Percentiles rank a stretch among this genome's conserved stretches.
These are phyloP conservation scores for Canna indica DNA, from an alignment of 176 grass and related monocot genomes.

Conservation along the genomic window DNA sequence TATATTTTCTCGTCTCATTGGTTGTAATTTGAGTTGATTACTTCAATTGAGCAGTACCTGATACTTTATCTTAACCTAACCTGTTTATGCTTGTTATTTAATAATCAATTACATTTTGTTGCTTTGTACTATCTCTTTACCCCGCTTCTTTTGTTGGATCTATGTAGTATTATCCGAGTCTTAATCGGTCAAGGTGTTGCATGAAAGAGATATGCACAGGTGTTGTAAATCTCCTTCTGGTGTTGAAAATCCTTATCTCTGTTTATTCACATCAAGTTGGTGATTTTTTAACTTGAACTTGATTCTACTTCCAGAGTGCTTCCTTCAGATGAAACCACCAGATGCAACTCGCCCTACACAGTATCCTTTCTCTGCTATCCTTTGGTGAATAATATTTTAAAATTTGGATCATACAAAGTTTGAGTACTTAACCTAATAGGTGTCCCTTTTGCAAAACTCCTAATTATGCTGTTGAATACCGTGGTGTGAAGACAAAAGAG, in stretches of 20 bases:
- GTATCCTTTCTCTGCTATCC: conserved; percentile 53
- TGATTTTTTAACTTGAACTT: conserved; percentile 24
- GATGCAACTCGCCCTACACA: conserved; percentile 90
- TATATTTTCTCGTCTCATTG: background rate
- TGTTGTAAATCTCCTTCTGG: conserved; percentile 24
- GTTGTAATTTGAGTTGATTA: conserved; percentile 1
- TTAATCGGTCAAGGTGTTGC: conserved; percentile 96
- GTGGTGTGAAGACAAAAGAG: conserved; percentile 95
- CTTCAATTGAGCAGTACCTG: background rate
- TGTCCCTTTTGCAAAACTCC: conserved; percentile 99
- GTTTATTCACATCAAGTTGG: conserved; percentile 8
- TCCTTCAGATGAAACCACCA: conserved; percentile 95
- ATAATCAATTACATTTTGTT: conserved; percentile 11
- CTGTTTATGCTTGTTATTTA: conserved; percentile 3
- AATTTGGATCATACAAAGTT: background rate
- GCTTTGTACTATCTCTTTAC: background rate
- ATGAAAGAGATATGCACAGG: conserved; percentile 96
- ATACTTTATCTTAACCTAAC: background rate
- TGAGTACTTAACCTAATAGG: conserved; percentile 60
- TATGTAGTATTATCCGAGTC: conserved; percentile 87
- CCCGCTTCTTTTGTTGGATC: conserved; percentile 8
- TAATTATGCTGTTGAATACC: conserved; percentile 96
- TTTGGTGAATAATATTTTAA: background rate
- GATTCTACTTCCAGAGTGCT: conserved; percentile 67
- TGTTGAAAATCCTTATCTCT: conserved; percentile 3